phyloP scores from a whole-genome alignment of 306 rosid genomes.

The Corylus avellana region DNA sequence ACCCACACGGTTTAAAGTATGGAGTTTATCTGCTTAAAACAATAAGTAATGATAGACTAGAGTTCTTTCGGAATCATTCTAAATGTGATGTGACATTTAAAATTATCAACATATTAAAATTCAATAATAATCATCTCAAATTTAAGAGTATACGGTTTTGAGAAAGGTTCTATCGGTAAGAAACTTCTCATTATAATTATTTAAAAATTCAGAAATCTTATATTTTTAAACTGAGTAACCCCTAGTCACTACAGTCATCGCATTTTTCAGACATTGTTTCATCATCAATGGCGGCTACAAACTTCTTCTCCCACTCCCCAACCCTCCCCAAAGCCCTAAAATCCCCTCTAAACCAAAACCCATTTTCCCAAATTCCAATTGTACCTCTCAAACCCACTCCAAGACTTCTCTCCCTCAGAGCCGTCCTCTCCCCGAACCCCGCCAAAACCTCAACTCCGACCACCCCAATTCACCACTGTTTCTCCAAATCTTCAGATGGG shows the following conservation, averaged over 20 bases:
- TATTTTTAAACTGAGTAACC: background rate
- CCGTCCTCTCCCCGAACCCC: constrained; percentile 60
- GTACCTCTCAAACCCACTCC: constrained; percentile 31
- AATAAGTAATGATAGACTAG: too few species aligned
- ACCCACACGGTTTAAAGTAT: too few species aligned
- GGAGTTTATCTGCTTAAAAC: too few species aligned
- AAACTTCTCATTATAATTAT: too few species aligned
- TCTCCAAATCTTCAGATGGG: constrained; percentile 80
- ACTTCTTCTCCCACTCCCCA: constrained; percentile 42
- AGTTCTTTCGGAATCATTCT: too few species aligned
- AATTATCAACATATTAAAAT: too few species aligned
- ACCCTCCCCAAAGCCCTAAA: constrained; percentile 41
- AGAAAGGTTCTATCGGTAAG: too few species aligned
- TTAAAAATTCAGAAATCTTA: too few species aligned
- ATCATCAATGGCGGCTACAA: constrained; percentile 59
- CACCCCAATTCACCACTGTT: constrained; percentile 63
- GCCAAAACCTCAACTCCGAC: constrained; percentile 38
- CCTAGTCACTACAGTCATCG: background rate
- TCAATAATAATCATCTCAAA: too few species aligned
- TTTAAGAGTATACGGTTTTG: too few species aligned
- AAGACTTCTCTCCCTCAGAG: constrained; percentile 44
- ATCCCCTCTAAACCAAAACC: constrained; percentile 37
- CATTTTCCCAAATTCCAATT: constrained; percentile 33
- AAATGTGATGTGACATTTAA: too few species aligned
- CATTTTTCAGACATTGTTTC: background rate